phyloP scores from a whole-genome alignment of 2,329 filamentous ascomycete genomes.

The Aspergillus clavatus region DNA sequence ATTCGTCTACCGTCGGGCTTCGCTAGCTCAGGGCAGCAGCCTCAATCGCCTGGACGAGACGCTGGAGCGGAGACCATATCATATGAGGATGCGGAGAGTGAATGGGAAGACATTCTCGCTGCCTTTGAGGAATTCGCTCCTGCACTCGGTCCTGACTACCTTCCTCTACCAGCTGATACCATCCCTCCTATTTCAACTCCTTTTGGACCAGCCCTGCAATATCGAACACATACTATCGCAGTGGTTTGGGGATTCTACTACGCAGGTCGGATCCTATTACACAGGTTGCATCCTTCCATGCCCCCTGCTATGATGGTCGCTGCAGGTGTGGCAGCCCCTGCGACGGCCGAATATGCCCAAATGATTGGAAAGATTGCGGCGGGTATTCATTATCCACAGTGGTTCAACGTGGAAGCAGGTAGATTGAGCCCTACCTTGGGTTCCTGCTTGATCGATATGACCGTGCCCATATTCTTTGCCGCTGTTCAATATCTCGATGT shows the following conservation, averaged over 20 bases:
- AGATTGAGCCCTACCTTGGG: constrained; percentile 73
- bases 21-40: constrained; percentile 43
- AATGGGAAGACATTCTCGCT: constrained; percentile 60
- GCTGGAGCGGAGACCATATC: constrained; percentile 57
- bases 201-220: constrained; percentile 76
- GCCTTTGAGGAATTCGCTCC: constrained; percentile 45
- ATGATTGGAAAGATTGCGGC: constrained; percentile 76
- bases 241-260: constrained; percentile 85
- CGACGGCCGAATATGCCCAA: constrained; percentile 67
- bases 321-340: constrained; percentile 67
- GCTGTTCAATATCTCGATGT: constrained; percentile 72
- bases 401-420: constrained; percentile 29
- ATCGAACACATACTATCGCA: constrained; percentile 80
- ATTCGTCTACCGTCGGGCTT: constrained; percentile 49
- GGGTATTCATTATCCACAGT: constrained; percentile 53
- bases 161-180: constrained; percentile 66
- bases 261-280: constrained; percentile 75
- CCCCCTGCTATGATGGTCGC: constrained; percentile 86
- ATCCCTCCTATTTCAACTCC: constrained; percentile 60
- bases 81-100: constrained; percentile 64
- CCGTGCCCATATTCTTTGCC: constrained; percentile 80
- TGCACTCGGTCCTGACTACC: constrained; percentile 69
- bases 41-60: constrained; percentile 16
- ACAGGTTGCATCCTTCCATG: constrained; percentile 82
- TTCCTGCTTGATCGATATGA: constrained; percentile 75